Base-by-base conservation (phyloP, 257 asterid species). In the Salvia miltiorrhiza region DNA sequence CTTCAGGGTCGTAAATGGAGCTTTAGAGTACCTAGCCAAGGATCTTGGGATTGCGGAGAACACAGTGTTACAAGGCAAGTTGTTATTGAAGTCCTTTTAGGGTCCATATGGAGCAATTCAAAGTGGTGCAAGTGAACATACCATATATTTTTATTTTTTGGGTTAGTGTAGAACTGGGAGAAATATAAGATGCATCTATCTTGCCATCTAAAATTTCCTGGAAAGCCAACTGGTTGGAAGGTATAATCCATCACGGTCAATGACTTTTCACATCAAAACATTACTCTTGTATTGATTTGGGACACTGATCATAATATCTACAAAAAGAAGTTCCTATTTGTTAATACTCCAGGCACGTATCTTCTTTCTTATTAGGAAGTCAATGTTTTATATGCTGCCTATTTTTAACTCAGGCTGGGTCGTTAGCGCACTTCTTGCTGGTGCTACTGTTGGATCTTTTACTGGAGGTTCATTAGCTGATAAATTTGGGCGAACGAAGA, bases 381-480 rank as follows among this genome's bases (percentile, higher is more conserved):
- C 23, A 37, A 28, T 43, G 7, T 35, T 24, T 56, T 44, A 67
- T 40, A 4, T 76, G 67, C 56, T 59, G 50, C 72, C 49, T 49
- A 16, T 32, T 63, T 69, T 47, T 74, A 47, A 19, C 44, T 62
- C 76, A 94, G 99, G 99, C 58, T 94, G 99, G 99, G 85, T 91
- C 67, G 99, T 94, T 43, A 94, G 99, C 82, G 63, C 99, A 67
- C 88, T 86, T 84, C 97, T 94, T 63, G 99, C 99, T 80, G 99
- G 99, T 71, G 99, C 99, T 43, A 90, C 97, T 33, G 83, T 90
- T 59, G 99, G 99, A 79, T 94, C 97, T 62, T 94, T 94, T 79
- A 91, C 99, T 70, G 97, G 99, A 73, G 99, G 99, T 82, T 68
- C 96, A 73, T 80, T 94, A 81, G 97, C 97, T 58, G 97, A 94